Evolutionary conservation across 2,329 filamentous ascomycete species (phyloP), one percentile per base, ranked within the genome.

Genomic region (Aureobasidium sp.): DNA sequence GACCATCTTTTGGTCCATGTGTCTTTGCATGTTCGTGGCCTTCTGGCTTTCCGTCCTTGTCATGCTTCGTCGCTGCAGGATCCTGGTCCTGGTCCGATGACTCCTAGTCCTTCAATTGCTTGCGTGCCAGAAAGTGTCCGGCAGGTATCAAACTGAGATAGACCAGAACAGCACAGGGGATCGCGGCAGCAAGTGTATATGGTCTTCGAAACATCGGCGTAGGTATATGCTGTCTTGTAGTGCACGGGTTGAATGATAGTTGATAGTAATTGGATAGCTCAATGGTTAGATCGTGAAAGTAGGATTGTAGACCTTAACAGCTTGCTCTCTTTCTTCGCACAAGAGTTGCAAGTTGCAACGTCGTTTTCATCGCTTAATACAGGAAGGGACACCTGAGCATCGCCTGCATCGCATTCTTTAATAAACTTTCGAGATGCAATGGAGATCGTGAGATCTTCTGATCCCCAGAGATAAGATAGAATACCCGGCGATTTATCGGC

Each of bases 121-220:
- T 57, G 27, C 53, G 53, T n/a, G 43, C 21, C 29, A 58, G 11
- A 5, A 29, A 35, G 11, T 58, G 55, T 47, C 42, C 55, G 19
- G 55, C 55, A 40, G 55, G 55, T 4, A 43, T 35, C 43, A 58
- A 17, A 29, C 33, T 45, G 47, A 60, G 58, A 31, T 54, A 53
- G 8, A 60, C 19, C 15, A 60, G 29, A 11, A 60, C 40, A 25
- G 37, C 47, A 7, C 47, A 53, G 27, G 58, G 58, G 3, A 60
- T 35, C 3, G 27, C 29, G 13, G 27, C 38, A 13, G 29, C 37
- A 3, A 40, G 19, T 15, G 27, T 38, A 13, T 19, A 19, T 13
- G 47, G 21, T 27, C 38, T 45, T 60, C n/a, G 31, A 15, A 45
- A 53, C 11, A 51, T 25, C 2, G 29, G 27, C 3, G 10, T 29